Conservation (phyloP, 352 stramenopile species). For the Phytophthora sp. region DNA sequence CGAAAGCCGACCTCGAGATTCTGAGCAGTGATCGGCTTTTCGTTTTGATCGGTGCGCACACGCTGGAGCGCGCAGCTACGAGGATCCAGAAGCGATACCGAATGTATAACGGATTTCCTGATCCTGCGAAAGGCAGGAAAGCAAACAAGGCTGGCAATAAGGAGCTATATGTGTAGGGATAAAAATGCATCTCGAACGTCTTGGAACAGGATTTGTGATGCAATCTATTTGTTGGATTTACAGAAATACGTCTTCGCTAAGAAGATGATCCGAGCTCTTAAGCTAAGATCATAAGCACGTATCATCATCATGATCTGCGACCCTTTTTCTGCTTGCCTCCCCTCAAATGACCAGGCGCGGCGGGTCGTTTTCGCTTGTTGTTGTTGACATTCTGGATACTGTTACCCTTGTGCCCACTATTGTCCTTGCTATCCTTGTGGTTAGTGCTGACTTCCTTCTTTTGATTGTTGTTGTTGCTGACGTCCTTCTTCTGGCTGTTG, state of each 20-base stretch:
- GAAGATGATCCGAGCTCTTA: no score
- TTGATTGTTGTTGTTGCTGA: slow-evolving; percentile 1
- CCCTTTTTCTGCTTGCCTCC: slow-evolving; percentile 36
- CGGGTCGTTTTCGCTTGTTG: slow-evolving; percentile 41
- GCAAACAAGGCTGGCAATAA: background rate
- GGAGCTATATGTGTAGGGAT: slow-evolving; percentile 12
- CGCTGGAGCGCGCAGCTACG: slow-evolving; percentile 63
- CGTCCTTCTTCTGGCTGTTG: slow-evolving; percentile 1
- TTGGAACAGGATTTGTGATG: background rate
- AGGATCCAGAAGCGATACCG: slow-evolving; percentile 64
- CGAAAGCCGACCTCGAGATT: slow-evolving; percentile 58
- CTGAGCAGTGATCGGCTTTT: slow-evolving; percentile 62
- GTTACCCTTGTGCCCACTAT: background rate
- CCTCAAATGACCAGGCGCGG: slow-evolving; percentile 4
- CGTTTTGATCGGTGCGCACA: slow-evolving; percentile 79
- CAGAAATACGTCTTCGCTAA: background rate
- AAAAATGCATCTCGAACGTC: background rate
- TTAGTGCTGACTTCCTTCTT: background rate
- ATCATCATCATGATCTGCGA: slow-evolving; percentile 24
- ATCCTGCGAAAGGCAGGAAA: slow-evolving; percentile 11
- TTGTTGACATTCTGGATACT: background rate
- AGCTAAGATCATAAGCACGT: background rate
- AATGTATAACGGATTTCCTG: slow-evolving; percentile 29
- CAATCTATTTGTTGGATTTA: slow-evolving; percentile 29
- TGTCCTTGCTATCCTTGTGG: slow-evolving; percentile 4